Evolutionary conservation across 257 asterid species (phyloP), one percentile per base, ranked within the genome.

Genomic region (Solanum arcanum): DNA sequence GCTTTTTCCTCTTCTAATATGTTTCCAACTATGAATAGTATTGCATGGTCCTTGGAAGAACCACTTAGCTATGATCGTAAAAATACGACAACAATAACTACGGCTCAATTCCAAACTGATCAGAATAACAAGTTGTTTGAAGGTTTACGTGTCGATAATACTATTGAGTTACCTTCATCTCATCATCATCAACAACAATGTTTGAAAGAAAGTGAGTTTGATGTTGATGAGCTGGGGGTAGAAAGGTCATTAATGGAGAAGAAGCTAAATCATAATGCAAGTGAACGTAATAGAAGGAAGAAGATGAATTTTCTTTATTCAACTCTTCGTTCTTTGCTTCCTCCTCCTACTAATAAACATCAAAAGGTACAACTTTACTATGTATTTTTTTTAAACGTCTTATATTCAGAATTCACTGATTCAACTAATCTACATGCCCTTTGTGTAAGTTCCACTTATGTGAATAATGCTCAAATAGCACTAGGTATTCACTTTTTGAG

Each of bases 281-380:
- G 93, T 18, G 98, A 95, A 85, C 92, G 98, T 3, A 93, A 93
- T 59, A 97, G 98, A 39, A 96, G 98, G 12, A 92, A 92, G 69
- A 92, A 81, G 12, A 94, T 94, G 27, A 95, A 93, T 86, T 39
- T 88, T 59, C 78, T 95, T 89, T 95, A 94, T 78, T 83, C 92
- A 21, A 86, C 92, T 87, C 98, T 94, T 31, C 89, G 96, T 23
- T 93, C 95, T 1, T 90, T 74, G 82, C 82, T 74, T 39, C 82
- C 52, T 74, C 82, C 52, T 73, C 8, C 16, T 39, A 25, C 15
- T 72, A 72, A 72, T 18, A 21, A 4, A 18, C 78, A 74, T 11
- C 52, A 39, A 21, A 74, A 20, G 82, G 82, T 73, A 72, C 27
- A 64, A 59, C 2, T 59, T 20, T 59, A 59, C 25, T 20, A 59